Base-by-base conservation (phyloP, 148 eudicot genomes). In the Limonium bicolor region DNA sequence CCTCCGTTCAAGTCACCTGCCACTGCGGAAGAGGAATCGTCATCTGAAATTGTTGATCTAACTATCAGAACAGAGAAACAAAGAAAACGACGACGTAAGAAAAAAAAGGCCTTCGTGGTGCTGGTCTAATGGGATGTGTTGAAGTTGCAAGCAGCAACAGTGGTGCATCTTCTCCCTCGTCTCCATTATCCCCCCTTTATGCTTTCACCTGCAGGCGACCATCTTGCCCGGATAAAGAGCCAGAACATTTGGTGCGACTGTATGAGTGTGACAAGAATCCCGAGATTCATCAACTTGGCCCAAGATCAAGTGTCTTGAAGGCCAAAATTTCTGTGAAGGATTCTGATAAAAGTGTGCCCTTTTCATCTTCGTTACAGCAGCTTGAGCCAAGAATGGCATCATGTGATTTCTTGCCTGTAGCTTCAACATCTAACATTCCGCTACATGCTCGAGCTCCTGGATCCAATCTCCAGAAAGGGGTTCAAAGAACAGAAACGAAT, bases 91-190 rank as follows among this genome's bases (percentile, higher is more conserved):
- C 55, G 74, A 35, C 74, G 80, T 21, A 76, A 63, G 72, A 88
- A 66, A 71, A 74, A 65, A 41, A 79, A 59, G 73, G 67, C 55
- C 20, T 50, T 66, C 5, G n/a, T n/a, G 65, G 58, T 38, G 31
- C 60, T 10, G 78, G 70, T 17, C 34, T 76, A 43, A 7, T 45
- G 20, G 73, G 77, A 51, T 57, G 65, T n/a, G 54, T 61, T 39
- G 96, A 87, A 51, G 81, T 69, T 60, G 72, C 75, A 40, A 88
- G 92, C 54, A 88, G 96, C 61, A 90, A 88, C 35, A 88, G 96
- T 51, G 73, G 92, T 29, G 83, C 77, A 59, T 88, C 96, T 35
- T 74, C 96, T 7, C 92, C 94, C n/a, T 65, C 94, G 23, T 88
- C 96, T 40, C 96, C 96, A 19, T 47, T 80, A 33, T 83, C 96